Percentiles rank a stretch among this genome's conserved stretches.
Evolutionary conservation across 108 stramenopile species (phyloP).

Genomic region (Schizochytrium sp.): DNA sequence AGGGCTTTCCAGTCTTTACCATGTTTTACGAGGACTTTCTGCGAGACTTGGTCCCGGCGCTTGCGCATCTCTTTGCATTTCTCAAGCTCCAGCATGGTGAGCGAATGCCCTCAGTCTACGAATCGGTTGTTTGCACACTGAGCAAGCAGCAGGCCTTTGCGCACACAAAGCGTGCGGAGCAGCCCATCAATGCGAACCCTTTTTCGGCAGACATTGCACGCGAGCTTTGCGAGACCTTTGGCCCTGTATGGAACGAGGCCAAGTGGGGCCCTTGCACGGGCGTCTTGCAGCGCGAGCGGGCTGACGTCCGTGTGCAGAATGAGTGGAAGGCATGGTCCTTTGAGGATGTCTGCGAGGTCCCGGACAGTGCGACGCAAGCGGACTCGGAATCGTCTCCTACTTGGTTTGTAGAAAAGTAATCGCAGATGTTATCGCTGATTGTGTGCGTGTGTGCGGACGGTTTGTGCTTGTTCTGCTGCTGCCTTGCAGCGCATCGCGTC

Average conservation of each 20-base stretch:
- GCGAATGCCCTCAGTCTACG: neutral
- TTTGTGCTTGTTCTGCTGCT: no score
- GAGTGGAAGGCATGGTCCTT: neutral
- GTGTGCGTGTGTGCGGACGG: no score
- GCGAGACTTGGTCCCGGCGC: neutral
- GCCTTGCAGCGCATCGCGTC: no score
- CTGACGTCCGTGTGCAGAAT: neutral
- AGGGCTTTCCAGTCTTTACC: neutral
- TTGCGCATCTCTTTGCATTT: neutral
- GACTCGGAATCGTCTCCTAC: neutral
- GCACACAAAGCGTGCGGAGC: neutral
- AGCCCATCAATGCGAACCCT: neutral
- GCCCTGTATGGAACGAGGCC: neutral
- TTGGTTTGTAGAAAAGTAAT: no score
- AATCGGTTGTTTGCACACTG: neutral
- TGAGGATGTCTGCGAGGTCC: neutral
- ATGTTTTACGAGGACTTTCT: constrained; percentile 6
- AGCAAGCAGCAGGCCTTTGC: neutral
- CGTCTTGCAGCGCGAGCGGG: neutral
- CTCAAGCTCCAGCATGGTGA: neutral
- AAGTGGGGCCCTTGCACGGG: neutral
- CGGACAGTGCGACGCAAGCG: neutral
- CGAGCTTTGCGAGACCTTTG: neutral
- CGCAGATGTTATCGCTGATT: no score
- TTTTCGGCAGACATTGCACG: neutral